These are phyloP conservation scores for Aspergillus haitiensis DNA, from an alignment of 495 filamentous ascomycete genomes.

Conservation along the genomic window DNA sequence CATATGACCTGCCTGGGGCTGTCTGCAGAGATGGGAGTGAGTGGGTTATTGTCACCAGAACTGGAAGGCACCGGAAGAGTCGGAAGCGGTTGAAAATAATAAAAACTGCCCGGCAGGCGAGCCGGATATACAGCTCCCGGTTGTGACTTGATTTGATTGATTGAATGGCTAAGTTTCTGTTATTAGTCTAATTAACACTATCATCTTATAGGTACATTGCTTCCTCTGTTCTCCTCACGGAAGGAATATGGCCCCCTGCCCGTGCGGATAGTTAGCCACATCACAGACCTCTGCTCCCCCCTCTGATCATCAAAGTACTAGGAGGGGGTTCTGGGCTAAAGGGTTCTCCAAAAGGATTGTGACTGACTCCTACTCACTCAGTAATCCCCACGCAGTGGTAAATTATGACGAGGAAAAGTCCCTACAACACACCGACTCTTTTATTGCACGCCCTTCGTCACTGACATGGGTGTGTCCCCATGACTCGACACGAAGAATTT, in stretches of 20 bases:
- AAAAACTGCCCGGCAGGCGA: conserved; percentile 12
- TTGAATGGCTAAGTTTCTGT: not conserved
- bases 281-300: conserved; percentile 22
- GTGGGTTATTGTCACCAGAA: conserved; percentile 30
- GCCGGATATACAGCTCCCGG: conserved; percentile 1
- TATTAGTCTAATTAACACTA: not conserved
- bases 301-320: conserved; percentile 20
- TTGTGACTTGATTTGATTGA: conserved; percentile 4
- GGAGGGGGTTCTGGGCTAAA: not conserved
- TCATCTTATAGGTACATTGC: not conserved
- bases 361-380: not conserved
- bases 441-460: too few species aligned
- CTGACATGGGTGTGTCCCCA: too few species aligned
- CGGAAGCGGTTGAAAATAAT: conserved; percentile 20
- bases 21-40: conserved; percentile 23
- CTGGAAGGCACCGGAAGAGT: conserved; percentile 28
- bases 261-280: conserved; percentile 7
- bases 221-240: not conserved
- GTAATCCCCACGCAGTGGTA: not conserved
- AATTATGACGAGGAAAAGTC: not conserved
- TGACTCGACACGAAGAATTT: too few species aligned
- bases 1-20: conserved; percentile 27
- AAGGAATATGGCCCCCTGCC: conserved; percentile 1
- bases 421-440: too few species aligned
- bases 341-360: too few species aligned